Evolutionary conservation across 2,329 filamentous ascomycete genomes (phyloP).

Genomic region (Diplodia intermedia): DNA sequence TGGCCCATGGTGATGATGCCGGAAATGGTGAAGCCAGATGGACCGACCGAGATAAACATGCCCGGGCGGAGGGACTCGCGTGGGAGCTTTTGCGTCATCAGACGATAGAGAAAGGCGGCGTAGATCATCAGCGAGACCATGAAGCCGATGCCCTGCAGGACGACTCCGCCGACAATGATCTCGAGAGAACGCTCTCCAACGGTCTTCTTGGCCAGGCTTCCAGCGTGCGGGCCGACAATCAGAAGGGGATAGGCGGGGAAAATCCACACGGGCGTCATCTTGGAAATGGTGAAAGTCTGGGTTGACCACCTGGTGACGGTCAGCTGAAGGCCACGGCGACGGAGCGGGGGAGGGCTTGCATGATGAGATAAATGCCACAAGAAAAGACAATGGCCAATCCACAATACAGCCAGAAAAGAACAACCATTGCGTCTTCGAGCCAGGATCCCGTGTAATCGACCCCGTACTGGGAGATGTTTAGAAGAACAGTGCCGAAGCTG

Average conservation of each 20-base stretch:
- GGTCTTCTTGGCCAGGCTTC: slow-evolving; percentile 59
- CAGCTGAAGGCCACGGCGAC: background rate
- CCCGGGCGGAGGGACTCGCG: slow-evolving; percentile 77
- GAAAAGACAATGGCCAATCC: slow-evolving; percentile 71
- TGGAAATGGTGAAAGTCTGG: slow-evolving; percentile 73
- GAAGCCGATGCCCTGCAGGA: slow-evolving; percentile 70
- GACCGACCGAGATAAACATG: slow-evolving; percentile 86
- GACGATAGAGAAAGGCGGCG: slow-evolving; percentile 80
- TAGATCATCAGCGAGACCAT: slow-evolving; percentile 79
- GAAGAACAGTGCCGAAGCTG: slow-evolving; percentile 66
- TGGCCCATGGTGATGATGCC: slow-evolving; percentile 66
- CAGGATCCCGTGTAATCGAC: slow-evolving; percentile 61
- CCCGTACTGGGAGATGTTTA: slow-evolving; percentile 81
- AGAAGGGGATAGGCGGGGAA: slow-evolving; percentile 85
- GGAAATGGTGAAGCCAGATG: slow-evolving; percentile 71
- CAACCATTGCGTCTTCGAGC: slow-evolving; percentile 62
- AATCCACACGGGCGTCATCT: slow-evolving; percentile 89
- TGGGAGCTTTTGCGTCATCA: slow-evolving; percentile 88
- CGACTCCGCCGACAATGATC: slow-evolving; percentile 65
- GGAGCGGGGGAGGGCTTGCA: slow-evolving; percentile 60
- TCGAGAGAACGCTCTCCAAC: slow-evolving; percentile 54
- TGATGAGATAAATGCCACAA: slow-evolving; percentile 74
- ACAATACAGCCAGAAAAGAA: slow-evolving; percentile 78
- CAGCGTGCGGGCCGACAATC: slow-evolving; percentile 75
- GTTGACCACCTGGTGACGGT: slow-evolving; percentile 63